Conservation (phyloP, 768 basidiomycete species). For the Russula dissimulans region DNA sequence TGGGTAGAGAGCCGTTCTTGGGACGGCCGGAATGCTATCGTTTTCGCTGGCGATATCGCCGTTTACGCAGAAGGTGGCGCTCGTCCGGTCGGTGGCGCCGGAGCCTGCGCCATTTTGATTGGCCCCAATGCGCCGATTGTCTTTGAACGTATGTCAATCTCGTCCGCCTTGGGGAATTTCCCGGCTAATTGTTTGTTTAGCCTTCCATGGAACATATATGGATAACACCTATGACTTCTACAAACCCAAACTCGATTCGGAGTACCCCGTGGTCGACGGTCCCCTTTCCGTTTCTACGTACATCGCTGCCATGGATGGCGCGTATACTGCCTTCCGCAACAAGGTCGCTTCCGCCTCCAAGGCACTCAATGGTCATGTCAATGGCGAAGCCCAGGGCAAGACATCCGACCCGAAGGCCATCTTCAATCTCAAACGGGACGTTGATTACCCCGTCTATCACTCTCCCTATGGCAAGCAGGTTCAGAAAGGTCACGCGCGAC, state of each 20-base stretch:
- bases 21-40: constrained; percentile 97
- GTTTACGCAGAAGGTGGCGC: constrained; percentile 95
- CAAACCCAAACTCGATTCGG: constrained; percentile 92
- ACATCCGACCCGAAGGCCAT: constrained; percentile 30
- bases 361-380: constrained; percentile 25
- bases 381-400: constrained; percentile 29
- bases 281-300: constrained; percentile 95
- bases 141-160: constrained; percentile 71
- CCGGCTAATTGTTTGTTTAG: constrained; percentile 32
- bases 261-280: constrained; percentile 96
- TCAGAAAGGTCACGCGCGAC: constrained; percentile 90
- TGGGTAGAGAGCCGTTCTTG: constrained; percentile 95
- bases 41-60: constrained; percentile 94
- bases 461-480: constrained; percentile 98
- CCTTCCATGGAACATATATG: constrained; percentile 95
- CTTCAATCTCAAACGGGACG: constrained; percentile 55
- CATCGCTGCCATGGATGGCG: constrained; percentile 84
- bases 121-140: constrained; percentile 94
- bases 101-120: constrained; percentile 89
- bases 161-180: neutral
- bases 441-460: constrained; percentile 96
- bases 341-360: constrained; percentile 59
- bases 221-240: constrained; percentile 98
- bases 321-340: constrained; percentile 76
- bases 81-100: constrained; percentile 94